Evolutionary conservation across 108 stramenopile species (phyloP).

Genomic region (Skeletonema menzelii): DNA sequence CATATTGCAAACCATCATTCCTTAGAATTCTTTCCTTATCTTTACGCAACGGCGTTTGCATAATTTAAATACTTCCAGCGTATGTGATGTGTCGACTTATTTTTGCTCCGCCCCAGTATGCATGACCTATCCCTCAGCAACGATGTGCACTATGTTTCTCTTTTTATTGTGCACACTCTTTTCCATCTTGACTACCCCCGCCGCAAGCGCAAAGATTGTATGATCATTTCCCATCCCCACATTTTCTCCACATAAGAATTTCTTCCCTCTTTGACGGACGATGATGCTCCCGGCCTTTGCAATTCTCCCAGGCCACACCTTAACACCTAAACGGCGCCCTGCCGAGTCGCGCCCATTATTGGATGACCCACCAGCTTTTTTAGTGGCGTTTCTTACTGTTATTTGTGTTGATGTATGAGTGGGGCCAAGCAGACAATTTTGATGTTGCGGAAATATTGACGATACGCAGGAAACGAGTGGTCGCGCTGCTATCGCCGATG

Average conservation of each 20-base stretch:
- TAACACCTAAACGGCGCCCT: slow-evolving; percentile 94
- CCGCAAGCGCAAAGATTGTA: slow-evolving; percentile 86
- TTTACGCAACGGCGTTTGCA: too few species aligned
- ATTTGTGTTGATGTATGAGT: slow-evolving; percentile 7
- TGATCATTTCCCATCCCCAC: slow-evolving; percentile 96
- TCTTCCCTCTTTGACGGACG: slow-evolving; percentile 95
- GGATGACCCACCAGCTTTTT: slow-evolving; percentile 95
- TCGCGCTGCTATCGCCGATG: neutral
- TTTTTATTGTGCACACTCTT: slow-evolving; percentile 62
- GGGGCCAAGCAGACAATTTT: neutral
- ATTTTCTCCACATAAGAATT: slow-evolving; percentile 85
- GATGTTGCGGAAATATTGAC: neutral
- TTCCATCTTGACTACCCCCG: slow-evolving; percentile 83
- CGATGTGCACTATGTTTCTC: slow-evolving; percentile 76
- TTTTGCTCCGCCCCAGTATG: neutral
- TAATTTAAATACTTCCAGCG: too few species aligned
- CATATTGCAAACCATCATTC: too few species aligned
- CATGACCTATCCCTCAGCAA: slow-evolving; percentile 20
- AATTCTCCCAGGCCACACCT: slow-evolving; percentile 75
- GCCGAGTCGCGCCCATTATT: slow-evolving; percentile 95
- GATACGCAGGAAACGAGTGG: neutral
- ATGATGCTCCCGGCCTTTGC: slow-evolving; percentile 93
- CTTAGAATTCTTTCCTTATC: too few species aligned
- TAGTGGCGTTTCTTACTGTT: slow-evolving; percentile 77
- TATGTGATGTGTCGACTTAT: too few species aligned